phyloP scores from a whole-genome alignment of 1,139 yeast genomes.

The Blastobotrys indianensis region DNA sequence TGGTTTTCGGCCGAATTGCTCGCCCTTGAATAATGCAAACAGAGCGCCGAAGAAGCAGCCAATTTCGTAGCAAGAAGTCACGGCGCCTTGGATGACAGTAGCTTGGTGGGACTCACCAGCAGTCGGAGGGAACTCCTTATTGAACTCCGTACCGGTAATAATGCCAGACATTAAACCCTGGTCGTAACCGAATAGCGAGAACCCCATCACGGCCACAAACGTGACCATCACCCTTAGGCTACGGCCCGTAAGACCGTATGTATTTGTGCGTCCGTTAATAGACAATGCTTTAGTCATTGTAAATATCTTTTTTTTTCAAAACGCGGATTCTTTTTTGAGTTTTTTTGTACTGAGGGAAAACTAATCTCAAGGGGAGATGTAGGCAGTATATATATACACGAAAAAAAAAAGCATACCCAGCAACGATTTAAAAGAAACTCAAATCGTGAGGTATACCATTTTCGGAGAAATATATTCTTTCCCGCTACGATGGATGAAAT shows the following conservation, averaged over 20 bases:
- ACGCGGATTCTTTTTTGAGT: background rate
- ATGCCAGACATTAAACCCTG: conserved; percentile 44
- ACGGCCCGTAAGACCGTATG: conserved; percentile 39
- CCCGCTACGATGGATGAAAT: no score
- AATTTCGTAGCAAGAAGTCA: conserved; percentile 67
- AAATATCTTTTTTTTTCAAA: background rate
- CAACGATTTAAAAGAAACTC: no score
- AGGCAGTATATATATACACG: no score
- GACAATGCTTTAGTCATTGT: background rate
- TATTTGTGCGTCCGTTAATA: conserved; percentile 25
- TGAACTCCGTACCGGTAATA: conserved; percentile 56
- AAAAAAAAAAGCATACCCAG: no score
- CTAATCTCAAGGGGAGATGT: no score
- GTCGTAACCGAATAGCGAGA: conserved; percentile 69
- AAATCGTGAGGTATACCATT: no score
- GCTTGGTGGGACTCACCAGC: conserved; percentile 22
- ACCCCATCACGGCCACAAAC: conserved; percentile 53
- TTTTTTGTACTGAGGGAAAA: background rate
- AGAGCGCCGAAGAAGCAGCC: conserved; percentile 75
- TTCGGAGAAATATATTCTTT: no score
- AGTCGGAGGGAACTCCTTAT: conserved; percentile 46
- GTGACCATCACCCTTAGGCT: conserved; percentile 46
- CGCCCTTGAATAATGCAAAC: conserved; percentile 48
- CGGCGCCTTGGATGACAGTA: conserved; percentile 51
- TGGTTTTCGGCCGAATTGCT: conserved; percentile 32